Conservation (phyloP, 768 basidiomycete genomes). For the Serendipita sp. region DNA sequence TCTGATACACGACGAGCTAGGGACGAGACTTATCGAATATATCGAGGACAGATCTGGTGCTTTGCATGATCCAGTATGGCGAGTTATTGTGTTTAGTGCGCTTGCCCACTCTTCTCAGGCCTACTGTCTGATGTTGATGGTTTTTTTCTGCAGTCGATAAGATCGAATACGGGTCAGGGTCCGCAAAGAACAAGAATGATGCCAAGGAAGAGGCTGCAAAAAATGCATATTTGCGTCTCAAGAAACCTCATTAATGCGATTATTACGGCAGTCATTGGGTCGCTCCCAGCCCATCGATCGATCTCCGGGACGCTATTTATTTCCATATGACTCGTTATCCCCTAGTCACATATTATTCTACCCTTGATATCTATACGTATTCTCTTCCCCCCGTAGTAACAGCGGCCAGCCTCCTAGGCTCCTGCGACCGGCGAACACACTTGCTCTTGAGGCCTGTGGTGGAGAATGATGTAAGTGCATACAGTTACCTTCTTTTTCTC, state of each 20-base stretch:
- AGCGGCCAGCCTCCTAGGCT: background rate
- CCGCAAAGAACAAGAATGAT: background rate
- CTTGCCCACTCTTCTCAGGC: background rate
- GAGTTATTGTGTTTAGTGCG: background rate
- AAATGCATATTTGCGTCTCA: background rate
- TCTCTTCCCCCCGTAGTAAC: background rate
- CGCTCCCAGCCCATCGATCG: background rate
- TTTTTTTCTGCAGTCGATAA: background rate
- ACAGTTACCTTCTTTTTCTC: too few relatives aligned
- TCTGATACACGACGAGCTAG: background rate
- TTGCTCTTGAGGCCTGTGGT: too few relatives aligned
- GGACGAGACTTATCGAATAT: background rate
- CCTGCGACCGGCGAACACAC: background rate
- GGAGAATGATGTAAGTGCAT: too few relatives aligned
- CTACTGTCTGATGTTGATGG: background rate
- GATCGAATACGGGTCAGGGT: background rate
- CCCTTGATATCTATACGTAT: background rate
- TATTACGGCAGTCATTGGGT: background rate
- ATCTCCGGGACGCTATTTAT: background rate
- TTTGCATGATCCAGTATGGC: background rate
- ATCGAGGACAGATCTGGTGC: background rate
- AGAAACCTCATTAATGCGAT: background rate
- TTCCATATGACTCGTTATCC: background rate
- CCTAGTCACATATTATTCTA: background rate
- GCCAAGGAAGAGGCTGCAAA: background rate